Evolutionary conservation across 192 early-diverging fungal genomes (phyloP).

Genomic region (Spizellomyces punctatus): DNA sequence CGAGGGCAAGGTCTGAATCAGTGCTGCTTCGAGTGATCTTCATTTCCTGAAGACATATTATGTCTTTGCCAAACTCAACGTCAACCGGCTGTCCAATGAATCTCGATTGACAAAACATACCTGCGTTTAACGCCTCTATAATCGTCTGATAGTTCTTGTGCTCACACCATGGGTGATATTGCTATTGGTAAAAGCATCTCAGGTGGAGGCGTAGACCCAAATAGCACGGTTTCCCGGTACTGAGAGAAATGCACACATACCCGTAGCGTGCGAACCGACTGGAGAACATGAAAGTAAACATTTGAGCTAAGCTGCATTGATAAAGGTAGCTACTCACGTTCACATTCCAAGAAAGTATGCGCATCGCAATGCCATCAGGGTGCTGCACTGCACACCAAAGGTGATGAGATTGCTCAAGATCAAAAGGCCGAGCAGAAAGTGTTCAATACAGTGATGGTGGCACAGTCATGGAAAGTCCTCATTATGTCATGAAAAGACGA

Average conservation of each 20-base stretch:
- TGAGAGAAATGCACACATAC: neutral
- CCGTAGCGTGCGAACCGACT: slow-evolving; percentile 28
- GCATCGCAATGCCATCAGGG: slow-evolving; percentile 20
- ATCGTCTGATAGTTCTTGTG: slow-evolving; percentile 21
- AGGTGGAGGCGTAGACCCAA: too few species aligned
- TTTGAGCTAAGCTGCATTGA: neutral
- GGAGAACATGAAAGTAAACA: neutral
- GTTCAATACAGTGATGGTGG: too few species aligned
- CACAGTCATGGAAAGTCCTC: too few species aligned
- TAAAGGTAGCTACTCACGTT: slow-evolving; percentile 31
- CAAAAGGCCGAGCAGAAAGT: too few species aligned
- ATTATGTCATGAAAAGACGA: too few species aligned
- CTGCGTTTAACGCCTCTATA: slow-evolving; percentile 24
- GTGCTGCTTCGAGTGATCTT: slow-evolving; percentile 65
- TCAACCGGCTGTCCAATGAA: neutral
- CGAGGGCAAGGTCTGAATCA: slow-evolving; percentile 58
- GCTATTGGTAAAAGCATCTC: neutral
- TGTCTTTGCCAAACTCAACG: slow-evolving; percentile 41
- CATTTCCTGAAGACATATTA: slow-evolving; percentile 79
- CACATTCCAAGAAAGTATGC: slow-evolving; percentile 50
- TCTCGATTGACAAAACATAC: neutral
- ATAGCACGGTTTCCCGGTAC: neutral
- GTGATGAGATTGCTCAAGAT: too few species aligned
- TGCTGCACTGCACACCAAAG: too few species aligned
- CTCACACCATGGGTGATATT: slow-evolving; percentile 36